Base-by-base conservation (phyloP, 2,329 filamentous ascomycete genomes). In the Colletotrichum viniferum region DNA sequence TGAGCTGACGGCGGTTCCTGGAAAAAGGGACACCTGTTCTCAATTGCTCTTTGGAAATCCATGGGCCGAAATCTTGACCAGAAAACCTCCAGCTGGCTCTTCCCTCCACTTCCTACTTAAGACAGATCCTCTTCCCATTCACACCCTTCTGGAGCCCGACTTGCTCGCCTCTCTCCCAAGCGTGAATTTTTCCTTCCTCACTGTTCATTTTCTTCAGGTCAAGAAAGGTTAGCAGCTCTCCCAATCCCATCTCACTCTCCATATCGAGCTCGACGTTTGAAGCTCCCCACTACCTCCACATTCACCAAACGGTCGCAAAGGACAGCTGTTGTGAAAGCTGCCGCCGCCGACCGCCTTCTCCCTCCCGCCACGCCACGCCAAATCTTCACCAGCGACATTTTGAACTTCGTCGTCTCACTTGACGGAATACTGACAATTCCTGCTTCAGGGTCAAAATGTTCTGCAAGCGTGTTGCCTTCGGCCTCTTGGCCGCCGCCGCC, bases 401-500 rank as follows among this genome's bases (percentile, higher is more conserved):
- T 60, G 26, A 30, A 26, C 18, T n/a, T 24, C 34, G 18, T 34
- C 12, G 4, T n/a, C 12, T 7, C 12, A 10, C 48, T 28, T 65
- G 24, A 38, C 26, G 36, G 30, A n/a, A 26, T n/a, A n/a, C 73
- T 73, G 9, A 68, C 68, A 63, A 24, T 4, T 4, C 26, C 43
- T 58, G 13, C 55, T n/a, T 8, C 70, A 78, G 74, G 63, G 69
- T 79, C 81, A 86, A 80, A 76, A 90, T 90, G 88, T 86, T 86
- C 78, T 84, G 86, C 80, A 88, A 88, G 83, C 86, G 85, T 79
- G 80, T 91, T 77, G 87, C 88, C 80, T 85, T 87, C 79, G 87
- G 89, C 87, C 86, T 91, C 80, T 83, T 91, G 81, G 87, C 87
- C 80, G 88, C 89, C 78, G 85, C 88, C 76, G 89, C 90, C 76